Evolutionary conservation across 2,329 filamentous ascomycete species (phyloP), one percentile per base, ranked within the genome.

Genomic region (Aspergillus phoenicis): DNA sequence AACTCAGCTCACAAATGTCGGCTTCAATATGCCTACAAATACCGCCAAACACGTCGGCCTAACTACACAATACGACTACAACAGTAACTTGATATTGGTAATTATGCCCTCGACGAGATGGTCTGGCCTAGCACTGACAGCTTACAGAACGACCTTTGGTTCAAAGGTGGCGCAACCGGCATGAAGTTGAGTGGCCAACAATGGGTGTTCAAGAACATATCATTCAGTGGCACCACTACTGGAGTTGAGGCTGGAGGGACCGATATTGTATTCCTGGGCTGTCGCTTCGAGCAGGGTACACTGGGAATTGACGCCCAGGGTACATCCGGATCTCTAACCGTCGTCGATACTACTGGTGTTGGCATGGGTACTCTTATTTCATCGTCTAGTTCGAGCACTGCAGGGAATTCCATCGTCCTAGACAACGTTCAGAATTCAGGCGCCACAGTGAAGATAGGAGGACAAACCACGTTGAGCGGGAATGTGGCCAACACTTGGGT

Each of bases 181-280:
- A 74, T 75, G 62, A 66, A 69, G 43, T 63, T 73, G 20, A 69
- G 60, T 41, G 73, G 73, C 13, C 73, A 75, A 52, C 73, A 75
- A 58, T 72, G 72, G 68, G 70, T 72, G 8, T 71, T 75, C 61
- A 86, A 85, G 71, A 72, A 77, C 1, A 72, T 79, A 38, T 83
- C 78, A 68, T 89, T 87, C 75, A 84, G 79, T 60, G 88, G 88
- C 66, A 89, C 87, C 68, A 83, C 82, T 2, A 81, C 80, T 2
- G 71, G 77, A 0, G 79, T 89, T 33, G 77, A 78, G 1, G 79
- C 83, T 49, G 81, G 70, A 1, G 72, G 68, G 8, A 70, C 70
- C 3, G 65, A 69, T 24, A 70, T 71, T 10, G 63, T 71, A 6
- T 65, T 73, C 47, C 33, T 73, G 8, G 70, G 64, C 4, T 70